Conservation (phyloP, 2,329 filamentous ascomycete genomes). For the Fusarium zealandicum region DNA sequence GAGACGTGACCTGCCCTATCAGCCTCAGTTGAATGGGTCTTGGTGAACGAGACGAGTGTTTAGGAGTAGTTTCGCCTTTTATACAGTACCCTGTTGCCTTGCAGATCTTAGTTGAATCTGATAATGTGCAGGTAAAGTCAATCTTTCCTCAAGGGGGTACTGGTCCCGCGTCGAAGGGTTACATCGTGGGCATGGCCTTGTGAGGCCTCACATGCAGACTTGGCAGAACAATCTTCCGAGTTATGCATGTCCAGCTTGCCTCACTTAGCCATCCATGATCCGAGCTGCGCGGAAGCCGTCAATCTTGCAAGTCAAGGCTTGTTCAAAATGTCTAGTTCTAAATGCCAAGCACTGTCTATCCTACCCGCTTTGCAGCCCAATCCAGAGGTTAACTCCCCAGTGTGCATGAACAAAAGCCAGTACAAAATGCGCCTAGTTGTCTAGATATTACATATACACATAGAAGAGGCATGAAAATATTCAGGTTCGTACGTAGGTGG, state of each 20-base stretch:
- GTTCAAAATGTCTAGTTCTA: not conserved
- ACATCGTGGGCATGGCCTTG: conserved; percentile 21
- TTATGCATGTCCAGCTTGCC: not conserved
- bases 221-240: conserved; percentile 7
- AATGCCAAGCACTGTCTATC: conserved; percentile 26
- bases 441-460: conserved; percentile 38
- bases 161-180: conserved; percentile 19
- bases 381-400: conserved; percentile 11
- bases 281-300: no score
- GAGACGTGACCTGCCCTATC: not conserved
- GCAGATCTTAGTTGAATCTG: conserved; percentile 15
- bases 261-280: not conserved
- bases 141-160: conserved; percentile 7
- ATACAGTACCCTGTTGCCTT: conserved; percentile 2
- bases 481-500: conserved; percentile 28
- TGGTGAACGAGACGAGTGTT: conserved; percentile 6
- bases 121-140: conserved; percentile 2
- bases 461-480: conserved; percentile 28
- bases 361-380: conserved; percentile 8
- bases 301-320: not conserved
- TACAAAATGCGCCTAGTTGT: conserved; percentile 22
- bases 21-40: no score
- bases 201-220: conserved; percentile 15
- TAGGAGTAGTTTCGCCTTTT: conserved; percentile 21
- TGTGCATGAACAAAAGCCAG: conserved; percentile 14